A percentile compares a stretch with the other conserved stretches of the same genome.
Conservation (phyloP, 306 rosid genomes). For the Cucurbita argyrosperma region DNA sequence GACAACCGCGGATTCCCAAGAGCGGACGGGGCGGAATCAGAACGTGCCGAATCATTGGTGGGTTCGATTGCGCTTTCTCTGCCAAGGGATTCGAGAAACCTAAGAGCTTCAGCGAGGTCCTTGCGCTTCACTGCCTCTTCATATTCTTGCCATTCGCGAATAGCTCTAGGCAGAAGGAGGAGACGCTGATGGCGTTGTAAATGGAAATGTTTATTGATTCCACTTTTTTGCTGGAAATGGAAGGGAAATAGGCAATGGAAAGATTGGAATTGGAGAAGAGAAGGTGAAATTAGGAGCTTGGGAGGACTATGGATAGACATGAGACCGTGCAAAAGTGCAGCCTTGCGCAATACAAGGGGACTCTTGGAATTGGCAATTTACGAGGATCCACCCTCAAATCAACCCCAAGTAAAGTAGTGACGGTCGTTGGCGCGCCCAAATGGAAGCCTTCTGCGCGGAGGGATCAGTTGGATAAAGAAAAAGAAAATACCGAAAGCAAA, state of each 20-base stretch:
- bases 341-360: not conserved
- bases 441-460: not conserved
- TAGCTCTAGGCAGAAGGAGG: conserved; percentile 12
- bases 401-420: not conserved
- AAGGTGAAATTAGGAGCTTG: not conserved
- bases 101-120: conserved; percentile 76
- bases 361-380: not conserved
- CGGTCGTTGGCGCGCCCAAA: no score
- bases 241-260: not conserved
- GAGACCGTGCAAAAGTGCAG: not conserved
- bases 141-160: conserved; percentile 83
- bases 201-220: not conserved
- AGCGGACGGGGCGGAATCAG: conserved; percentile 22
- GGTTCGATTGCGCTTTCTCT: conserved; percentile 17
- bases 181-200: not conserved
- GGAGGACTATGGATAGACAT: not conserved
- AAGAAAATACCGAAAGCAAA: not conserved
- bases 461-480: not conserved
- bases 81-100: conserved; percentile 48
- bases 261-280: not conserved
- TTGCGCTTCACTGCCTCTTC: conserved; percentile 91
- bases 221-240: conserved; percentile 1
- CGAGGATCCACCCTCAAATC: not conserved
- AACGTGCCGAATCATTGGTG: conserved; percentile 11
- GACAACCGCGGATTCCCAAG: conserved; percentile 31